These are phyloP conservation scores for Scenedesmus sp. DNA, from an alignment of 163 green algal genomes.

Conservation along the genomic window DNA sequence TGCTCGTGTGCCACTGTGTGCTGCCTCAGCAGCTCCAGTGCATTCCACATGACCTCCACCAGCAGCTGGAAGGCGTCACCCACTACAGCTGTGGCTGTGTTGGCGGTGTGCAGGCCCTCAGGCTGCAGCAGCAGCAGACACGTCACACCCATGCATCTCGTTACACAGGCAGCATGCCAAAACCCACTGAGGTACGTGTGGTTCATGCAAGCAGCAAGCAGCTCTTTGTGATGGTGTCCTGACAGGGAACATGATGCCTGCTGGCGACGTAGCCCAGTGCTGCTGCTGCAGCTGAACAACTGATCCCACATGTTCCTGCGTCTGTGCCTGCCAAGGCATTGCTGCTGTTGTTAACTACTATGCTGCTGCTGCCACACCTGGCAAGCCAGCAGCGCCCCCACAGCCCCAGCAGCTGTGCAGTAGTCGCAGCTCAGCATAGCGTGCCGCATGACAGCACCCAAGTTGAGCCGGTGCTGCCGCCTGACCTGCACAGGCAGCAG, in stretches of 20 bases:
- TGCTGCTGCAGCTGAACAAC: background rate
- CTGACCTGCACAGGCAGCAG: conserved; percentile 13
- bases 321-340: background rate
- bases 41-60: conserved; percentile 32
- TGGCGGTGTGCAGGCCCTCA: no score
- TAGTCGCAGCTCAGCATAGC: conserved; percentile 40
- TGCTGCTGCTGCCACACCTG: conserved; percentile 2
- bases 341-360: no score
- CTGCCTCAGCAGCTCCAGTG: conserved; percentile 36
- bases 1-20: conserved; percentile 23
- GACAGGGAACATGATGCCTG: background rate
- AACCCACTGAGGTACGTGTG: no score
- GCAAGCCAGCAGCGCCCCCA: conserved; percentile 25
- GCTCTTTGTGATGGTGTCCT: background rate
- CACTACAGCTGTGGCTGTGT: background rate
- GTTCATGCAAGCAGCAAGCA: background rate
- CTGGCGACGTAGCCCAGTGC: background rate
- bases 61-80: background rate
- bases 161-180: background rate
- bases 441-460: conserved; percentile 23
- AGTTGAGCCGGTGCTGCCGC: conserved; percentile 18
- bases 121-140: background rate
- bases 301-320: background rate
- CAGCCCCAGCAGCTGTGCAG: conserved; percentile 25
- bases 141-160: background rate